Evolutionary conservation across 2,329 filamentous ascomycete genomes (phyloP), one percentile per base, ranked within the genome.

Genomic region (Microascus cirrosus): DNA sequence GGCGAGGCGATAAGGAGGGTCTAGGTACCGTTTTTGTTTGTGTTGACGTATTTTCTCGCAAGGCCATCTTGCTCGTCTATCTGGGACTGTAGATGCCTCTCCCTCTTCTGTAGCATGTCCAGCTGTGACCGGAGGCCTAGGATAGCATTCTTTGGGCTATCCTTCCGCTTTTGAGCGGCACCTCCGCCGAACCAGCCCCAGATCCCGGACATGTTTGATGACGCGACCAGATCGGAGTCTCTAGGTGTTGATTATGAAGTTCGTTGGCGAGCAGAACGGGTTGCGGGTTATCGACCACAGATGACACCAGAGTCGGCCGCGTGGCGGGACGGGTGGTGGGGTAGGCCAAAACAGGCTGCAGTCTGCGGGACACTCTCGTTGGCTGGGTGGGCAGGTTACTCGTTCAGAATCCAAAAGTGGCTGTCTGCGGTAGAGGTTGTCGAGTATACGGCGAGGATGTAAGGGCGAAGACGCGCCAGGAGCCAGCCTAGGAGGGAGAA

Each of bases 81-180:
- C 77, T 95, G 91, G 62, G 82, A 88, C 73, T 94, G 87, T 61
- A 97, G 75, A 70, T 97, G 90, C 72, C 84, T 89, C 78, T 97
- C 92, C 60, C 93, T 83, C 81, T 99, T 99, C 76, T 95, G 90
- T 69, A 99, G 81, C 92, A 97, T 97, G 66, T 96, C 93, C 52
- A 97, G 81, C 77, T 96, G 93, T 68, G 87, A 82, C 65, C 94
- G 85, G 68, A 99, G 77, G 60, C 83, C 83, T 59, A 99, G 79
- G 67, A 99, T 99, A 65, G 94, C 94, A 78, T 96, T 94, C 82
- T 99, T 99, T 59, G 94, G 90, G 60, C 85, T 87, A 76, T 96
- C 90, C 77, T 95, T 96, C 76, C 86, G 86, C 80, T 90, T 90
- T 76, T 91, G 86, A 65, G 86, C 85, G 67, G 83, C 82, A 64